Base-by-base conservation (phyloP, 106 monocot species). In the Cymbidium sinense region DNA sequence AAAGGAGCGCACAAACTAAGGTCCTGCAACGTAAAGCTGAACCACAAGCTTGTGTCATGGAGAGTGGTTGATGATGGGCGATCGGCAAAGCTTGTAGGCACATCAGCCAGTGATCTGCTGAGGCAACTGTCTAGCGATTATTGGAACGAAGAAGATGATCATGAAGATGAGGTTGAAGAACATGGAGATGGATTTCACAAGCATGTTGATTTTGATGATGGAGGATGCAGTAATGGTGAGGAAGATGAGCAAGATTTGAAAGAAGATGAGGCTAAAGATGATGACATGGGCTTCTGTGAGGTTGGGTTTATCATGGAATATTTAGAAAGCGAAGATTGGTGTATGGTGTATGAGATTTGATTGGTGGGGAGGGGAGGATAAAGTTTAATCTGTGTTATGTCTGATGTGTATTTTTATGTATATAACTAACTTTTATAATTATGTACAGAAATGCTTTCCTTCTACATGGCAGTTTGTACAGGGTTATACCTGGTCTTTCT, bases 261-360 rank as follows among this genome's bases (percentile, higher is more conserved):
- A 15, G 74, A 70, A 39, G 76, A 82, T 4, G 86, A 35, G 34
- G 28, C 20, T 23, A 73, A 55, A 11, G 82, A 81, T 20, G 86
- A 79, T 54, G 86, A 84, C 61, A 86, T 90, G 88, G 87, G 73
- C 5, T 94, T 91, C 83, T 89, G 12, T 71, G 71, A 89, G 65
- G 85, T 91, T 58, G 91, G 86, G 69, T 76, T 87, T 75, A 71
- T 81, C 28, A 79, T 79, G 70, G 90, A 94, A 70, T 84, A 83
- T 50, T 76, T 85, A 43, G 91, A 94, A 71, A 87, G 79, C 34
- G 93, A 87, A 65, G 93, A 85, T 77, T 94, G 93, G 93, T 88
- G 87, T 76, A 83, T 91, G 36, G 88, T 94, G 83, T 71, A 75
- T 19, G 93, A 93, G 80, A 84, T 79, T 61, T 61, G n/a, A 61